Base-by-base conservation (phyloP, 805 yeast species). In the Torulaspora indica region DNA sequence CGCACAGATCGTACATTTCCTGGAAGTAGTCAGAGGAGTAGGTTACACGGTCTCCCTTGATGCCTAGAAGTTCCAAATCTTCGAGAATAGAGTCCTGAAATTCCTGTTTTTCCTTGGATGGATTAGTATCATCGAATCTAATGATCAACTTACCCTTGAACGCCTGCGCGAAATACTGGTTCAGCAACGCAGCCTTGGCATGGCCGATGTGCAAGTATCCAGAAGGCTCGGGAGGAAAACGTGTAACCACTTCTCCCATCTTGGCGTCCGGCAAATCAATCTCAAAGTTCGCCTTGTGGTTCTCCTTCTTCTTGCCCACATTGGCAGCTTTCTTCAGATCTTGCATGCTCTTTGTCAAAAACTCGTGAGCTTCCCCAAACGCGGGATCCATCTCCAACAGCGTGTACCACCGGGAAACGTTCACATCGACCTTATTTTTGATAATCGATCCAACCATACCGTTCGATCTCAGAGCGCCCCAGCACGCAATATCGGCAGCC, bases 211-310 rank as follows among this genome's bases (percentile, higher is more conserved):
- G 98, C 61, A 93, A 75, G 63, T 81, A 93, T 56, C 98, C 98
- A 68, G 95, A 91, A 33, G 98, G 98, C 70, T 93, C 98, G 5
- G 98, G 98, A 37, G 99, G 98, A 81, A 93, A 93, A 72, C 99
- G 85, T 43, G 98, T 95, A 43, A 95, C 98, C 46, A 93, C 99
- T 69, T 90, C 74, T 53, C 99, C 99, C 46, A 84, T 81, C 60
- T 77, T 81, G 47, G 99, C 99, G 64, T 81, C 95, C 47, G 85
- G 85, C 54, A 93, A 78, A 60, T 87, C 93, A 60, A 93, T 93
- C 65, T 90, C 97, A 56, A 85, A 93, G 68, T 85, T 90, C 51
- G 98, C 98, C 72, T 88, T 87, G 75, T 88, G 95, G 42, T 81
- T 73, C 68, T 87, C 93, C 70, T 88, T 89, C 72, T 83, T 82